Conservation (phyloP, 2,329 filamentous ascomycete species). For the Stagonosporopsis chrysanthemi region DNA sequence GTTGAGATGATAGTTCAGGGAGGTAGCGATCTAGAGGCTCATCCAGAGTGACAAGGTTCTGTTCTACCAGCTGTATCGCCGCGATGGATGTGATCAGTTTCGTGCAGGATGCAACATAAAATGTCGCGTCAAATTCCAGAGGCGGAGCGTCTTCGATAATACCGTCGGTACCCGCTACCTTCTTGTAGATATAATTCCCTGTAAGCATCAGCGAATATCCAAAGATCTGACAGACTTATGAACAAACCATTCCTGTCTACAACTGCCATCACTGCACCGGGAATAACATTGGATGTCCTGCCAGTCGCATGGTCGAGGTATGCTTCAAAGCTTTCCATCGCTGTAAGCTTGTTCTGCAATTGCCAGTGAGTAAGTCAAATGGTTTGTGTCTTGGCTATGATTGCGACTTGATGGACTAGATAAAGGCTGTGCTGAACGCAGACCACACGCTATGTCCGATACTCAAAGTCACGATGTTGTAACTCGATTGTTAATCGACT, state of each 20-base stretch:
- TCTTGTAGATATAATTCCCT: slow-evolving; percentile 6
- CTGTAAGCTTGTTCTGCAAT: background rate
- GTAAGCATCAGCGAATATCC: background rate
- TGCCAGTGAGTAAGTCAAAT: background rate
- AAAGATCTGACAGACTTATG: background rate
- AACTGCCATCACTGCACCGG: slow-evolving; percentile 30
- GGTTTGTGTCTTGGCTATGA: no score
- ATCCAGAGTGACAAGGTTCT: slow-evolving; percentile 26
- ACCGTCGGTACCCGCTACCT: slow-evolving; percentile 29
- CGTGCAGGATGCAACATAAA: slow-evolving; percentile 52
- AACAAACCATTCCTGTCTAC: slow-evolving; percentile 13
- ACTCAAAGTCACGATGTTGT: background rate
- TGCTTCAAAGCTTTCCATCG: slow-evolving; percentile 32
- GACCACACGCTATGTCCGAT: background rate
- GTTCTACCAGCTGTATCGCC: slow-evolving; percentile 40
- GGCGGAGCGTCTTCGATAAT: slow-evolving; percentile 50
- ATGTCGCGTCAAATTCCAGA: slow-evolving; percentile 59
- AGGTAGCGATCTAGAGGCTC: background rate
- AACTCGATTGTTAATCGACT: background rate
- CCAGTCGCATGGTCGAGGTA: slow-evolving; percentile 32
- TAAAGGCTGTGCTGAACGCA: no score
- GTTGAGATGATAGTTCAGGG: slow-evolving; percentile 1
- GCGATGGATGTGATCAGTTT: slow-evolving; percentile 44
- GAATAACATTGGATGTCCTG: slow-evolving; percentile 28
- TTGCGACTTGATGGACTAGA: no score